phyloP scores from a whole-genome alignment of 2,329 filamentous ascomycete species.

The Xylaria sp. region DNA sequence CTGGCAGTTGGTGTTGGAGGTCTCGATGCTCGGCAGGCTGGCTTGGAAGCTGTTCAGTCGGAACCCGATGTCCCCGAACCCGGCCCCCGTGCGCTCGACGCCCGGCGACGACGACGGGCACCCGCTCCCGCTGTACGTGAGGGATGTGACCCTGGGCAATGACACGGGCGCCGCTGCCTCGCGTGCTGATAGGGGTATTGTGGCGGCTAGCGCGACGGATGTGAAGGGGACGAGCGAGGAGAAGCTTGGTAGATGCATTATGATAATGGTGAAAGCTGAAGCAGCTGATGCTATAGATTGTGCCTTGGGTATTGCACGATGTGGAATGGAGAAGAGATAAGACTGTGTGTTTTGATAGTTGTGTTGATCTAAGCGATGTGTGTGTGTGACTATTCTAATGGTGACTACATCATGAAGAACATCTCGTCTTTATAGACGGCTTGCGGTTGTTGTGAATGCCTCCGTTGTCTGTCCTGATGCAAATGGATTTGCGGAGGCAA shows the following conservation, averaged over 20 bases:
- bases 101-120: conserved; percentile 50
- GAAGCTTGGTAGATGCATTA: conserved; percentile 35
- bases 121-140: conserved; percentile 53
- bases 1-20: conserved; percentile 52
- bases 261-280: conserved; percentile 8
- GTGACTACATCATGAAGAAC: conserved; percentile 23
- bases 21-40: conserved; percentile 37
- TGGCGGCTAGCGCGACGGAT: conserved; percentile 35
- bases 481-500: conserved; percentile 21
- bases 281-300: conserved; percentile 5
- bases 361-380: conserved; percentile 5
- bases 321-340: not conserved
- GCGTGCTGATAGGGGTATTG: conserved; percentile 34
- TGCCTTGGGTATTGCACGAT: not conserved
- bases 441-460: conserved; percentile 12
- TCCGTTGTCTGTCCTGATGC: conserved; percentile 19
- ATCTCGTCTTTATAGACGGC: conserved; percentile 33
- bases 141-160: conserved; percentile 47
- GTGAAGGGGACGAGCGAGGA: conserved; percentile 37
- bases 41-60: conserved; percentile 47
- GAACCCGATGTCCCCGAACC: conserved; percentile 47
- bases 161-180: conserved; percentile 41
- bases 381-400: conserved; percentile 11
- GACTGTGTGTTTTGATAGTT: conserved; percentile 8
- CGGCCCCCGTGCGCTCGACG: conserved; percentile 48